Conservation (phyloP, 805 yeast species). For the Jamesozyma hellenica region DNA sequence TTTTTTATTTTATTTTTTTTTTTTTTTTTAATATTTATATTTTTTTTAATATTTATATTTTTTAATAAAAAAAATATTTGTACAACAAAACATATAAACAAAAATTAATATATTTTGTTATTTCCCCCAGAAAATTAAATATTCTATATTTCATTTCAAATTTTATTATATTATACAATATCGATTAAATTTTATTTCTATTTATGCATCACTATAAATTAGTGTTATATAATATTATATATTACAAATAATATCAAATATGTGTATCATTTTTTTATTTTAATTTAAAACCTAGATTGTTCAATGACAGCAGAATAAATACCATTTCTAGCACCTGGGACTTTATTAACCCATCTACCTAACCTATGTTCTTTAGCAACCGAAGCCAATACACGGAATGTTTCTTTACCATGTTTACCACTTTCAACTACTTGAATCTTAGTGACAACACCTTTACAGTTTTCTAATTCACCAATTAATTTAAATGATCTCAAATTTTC, state of each 20-base stretch:
- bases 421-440: conserved; percentile 46
- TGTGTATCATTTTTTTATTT: too few relatives aligned
- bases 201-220: background rate
- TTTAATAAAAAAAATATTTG: too few relatives aligned
- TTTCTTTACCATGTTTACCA: conserved; percentile 43
- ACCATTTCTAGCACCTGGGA: conserved; percentile 64
- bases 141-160: too few relatives aligned
- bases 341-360: conserved; percentile 72
- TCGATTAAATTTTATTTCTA: background rate
- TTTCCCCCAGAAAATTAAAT: too few relatives aligned
- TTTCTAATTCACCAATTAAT: conserved; percentile 43
- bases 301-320: conserved; percentile 45
- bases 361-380: conserved; percentile 77
- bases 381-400: conserved; percentile 51
- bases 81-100: too few relatives aligned
- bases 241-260: too few relatives aligned
- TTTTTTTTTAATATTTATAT: too few relatives aligned
- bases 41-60: too few relatives aligned
- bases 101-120: too few relatives aligned
- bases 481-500: conserved; percentile 54
- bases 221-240: background rate
- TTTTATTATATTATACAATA: background rate
- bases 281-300: conserved; percentile 26
- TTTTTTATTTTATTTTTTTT: too few relatives aligned
- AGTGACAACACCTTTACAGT: conserved; percentile 63